These are phyloP conservation scores for Rheum nobile DNA, from an alignment of 148 eudicot genomes.

Conservation along the genomic window DNA sequence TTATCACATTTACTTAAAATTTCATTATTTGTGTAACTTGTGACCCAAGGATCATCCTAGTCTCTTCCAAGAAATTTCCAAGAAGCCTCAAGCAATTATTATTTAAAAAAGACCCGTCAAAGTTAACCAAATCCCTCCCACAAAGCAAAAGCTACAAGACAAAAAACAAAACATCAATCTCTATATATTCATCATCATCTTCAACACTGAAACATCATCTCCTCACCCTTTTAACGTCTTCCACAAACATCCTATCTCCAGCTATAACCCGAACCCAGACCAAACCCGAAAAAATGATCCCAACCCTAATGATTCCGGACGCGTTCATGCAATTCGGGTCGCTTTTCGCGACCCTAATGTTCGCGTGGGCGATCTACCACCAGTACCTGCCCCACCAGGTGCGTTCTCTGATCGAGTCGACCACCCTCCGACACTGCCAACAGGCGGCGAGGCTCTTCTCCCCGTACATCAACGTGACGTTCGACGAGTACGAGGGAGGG, in stretches of 20 bases:
- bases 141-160: background rate
- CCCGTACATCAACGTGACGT: conserved; percentile 37
- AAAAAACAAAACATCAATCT: no score
- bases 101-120: background rate
- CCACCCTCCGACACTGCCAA: conserved; percentile 5
- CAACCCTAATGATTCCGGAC: background rate
- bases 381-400: conserved; percentile 28
- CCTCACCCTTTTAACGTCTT: no score
- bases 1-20: no score
- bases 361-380: conserved; percentile 28
- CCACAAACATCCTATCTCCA: no score
- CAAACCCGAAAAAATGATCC: background rate
- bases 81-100: no score
- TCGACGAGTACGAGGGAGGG: conserved; percentile 23
- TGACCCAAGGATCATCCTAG: no score
- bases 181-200: no score
- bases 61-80: no score
- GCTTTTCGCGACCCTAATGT: background rate
- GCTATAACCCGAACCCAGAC: background rate
- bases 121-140: background rate
- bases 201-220: no score
- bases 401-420: background rate
- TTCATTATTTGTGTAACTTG: no score
- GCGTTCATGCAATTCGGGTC: background rate
- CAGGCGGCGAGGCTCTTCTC: conserved; percentile 8